Percentiles rank a stretch among this genome's conserved stretches.
Evolutionary conservation across 176 grass and related monocot genomes (phyloP).

Genomic region (Tillandsia leiboldiana): DNA sequence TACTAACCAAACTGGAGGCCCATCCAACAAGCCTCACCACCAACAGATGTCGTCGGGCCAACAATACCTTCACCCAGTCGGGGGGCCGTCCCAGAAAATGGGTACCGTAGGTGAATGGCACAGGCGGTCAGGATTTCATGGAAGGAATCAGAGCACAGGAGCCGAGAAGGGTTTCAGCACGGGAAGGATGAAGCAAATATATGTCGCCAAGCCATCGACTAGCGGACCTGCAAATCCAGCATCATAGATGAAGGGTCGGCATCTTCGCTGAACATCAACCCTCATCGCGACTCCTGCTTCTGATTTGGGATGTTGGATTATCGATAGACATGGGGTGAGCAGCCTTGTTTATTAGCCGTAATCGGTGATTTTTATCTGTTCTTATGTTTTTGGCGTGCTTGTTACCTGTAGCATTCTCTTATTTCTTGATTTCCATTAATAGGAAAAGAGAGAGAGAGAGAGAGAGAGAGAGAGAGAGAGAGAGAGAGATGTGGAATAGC

Average conservation of each 20-base stretch:
- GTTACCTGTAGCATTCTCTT: not conserved
- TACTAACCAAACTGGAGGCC: conserved; percentile 31
- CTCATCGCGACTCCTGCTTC: not conserved
- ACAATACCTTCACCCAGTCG: conserved; percentile 34
- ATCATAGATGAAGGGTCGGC: not conserved
- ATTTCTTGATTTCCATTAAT: not conserved
- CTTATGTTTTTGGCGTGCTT: not conserved
- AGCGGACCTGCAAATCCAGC: not conserved
- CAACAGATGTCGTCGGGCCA: conserved; percentile 25
- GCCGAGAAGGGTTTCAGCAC: conserved; percentile 55
- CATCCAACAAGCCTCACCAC: conserved; percentile 33
- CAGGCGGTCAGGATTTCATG: conserved; percentile 46
- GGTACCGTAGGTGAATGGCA: conserved; percentile 54
- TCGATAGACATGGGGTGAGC: not conserved
- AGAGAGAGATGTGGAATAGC: not conserved
- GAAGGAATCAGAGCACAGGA: conserved; percentile 42
- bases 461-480: not conserved
- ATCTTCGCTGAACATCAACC: not conserved
- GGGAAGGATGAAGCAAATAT: conserved; percentile 90
- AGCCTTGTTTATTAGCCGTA: not conserved
- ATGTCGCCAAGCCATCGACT: conserved; percentile 51
- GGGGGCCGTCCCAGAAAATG: conserved; percentile 27
- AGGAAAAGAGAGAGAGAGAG: not conserved
- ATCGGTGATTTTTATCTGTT: not conserved
- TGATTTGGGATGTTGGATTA: not conserved